Evolutionary conservation across 371 early-diverging fungal species (phyloP), one percentile per base, ranked within the genome.

Genomic region (Apophysomyces variabilis): DNA sequence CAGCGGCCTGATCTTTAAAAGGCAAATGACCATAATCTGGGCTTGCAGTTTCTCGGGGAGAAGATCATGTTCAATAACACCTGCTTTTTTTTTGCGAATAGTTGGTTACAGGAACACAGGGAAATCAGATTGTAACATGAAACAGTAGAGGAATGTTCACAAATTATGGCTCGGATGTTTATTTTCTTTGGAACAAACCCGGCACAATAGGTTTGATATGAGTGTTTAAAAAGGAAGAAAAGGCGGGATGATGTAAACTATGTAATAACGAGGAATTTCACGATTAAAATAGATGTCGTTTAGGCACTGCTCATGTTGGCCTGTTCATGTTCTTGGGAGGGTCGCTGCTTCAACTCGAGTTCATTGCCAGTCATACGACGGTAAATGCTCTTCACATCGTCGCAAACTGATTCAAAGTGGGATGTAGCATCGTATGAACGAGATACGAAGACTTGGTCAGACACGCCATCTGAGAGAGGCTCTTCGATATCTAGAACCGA

Each of bases 391-490:
- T 95, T 94, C 67, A 99, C 95, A 79, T 99, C 99, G 46, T 93
- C 91, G 79, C 94, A 97, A 21, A 97, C 93, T 60, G 98, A 94
- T 77, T 97, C 99, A 89, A 99, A 99, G 87, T 99, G 98, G 26
- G 96, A 93, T 14, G 99, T 96, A 44, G 99, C 98, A 85, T 99
- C 99, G 74, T 98, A 99, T 38, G 94, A 94, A 70, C 91, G 92
- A 64, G 96, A 91, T 57, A 99, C 87, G 78, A 91, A 99, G 47
- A 96, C 88, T 62, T 93, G 85, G 62, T 95, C 95, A 21, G 81
- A 75, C 46, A 75, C 87, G 44, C 98, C 98, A 74, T 96, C 93
- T 4, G 87, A 84, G 45, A 86, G 60, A 32, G 99, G 99, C 73
- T 92, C 97, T 62, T 87, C 90, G 58, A 98, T 71, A 70, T 96